Base-by-base conservation (phyloP, 1,284 basidiomycete species). In the Ganoderma lucidum region DNA sequence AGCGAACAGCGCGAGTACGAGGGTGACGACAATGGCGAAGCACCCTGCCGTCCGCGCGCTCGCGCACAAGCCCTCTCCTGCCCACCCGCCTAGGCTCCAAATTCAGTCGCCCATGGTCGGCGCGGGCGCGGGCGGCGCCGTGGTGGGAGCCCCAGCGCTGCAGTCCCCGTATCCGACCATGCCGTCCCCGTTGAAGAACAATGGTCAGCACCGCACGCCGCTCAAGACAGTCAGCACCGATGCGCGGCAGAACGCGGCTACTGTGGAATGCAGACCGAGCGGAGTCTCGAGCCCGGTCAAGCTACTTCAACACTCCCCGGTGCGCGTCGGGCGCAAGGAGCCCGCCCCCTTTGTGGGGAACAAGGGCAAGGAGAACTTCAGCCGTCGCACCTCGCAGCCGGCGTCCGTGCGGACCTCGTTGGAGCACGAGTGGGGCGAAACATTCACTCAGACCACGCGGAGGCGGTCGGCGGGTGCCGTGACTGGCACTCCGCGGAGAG, bases 21-120 rank as follows among this genome's bases (percentile, higher is more conserved):
- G 53, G 44, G 61, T 48, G 3, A 44, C 62, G 32, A 73, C 72
- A 51, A 74, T 75, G 69, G 77, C 78, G 15, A 76, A 74, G 64
- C 78, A 78, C 59, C 78, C 78, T 35, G 76, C 73, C n/a, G 70
- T 77, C n/a, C 76, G 75, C n/a, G 72, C 75, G 15, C 55, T 77
- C 14, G 66, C 71, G 12, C 74, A 73, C 62, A 45, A 45, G 23
- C 44, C 62, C 35, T 9, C 41, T 53, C 59, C 64, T 69, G 14
- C 30, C 66, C 41, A 37, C 51, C 30, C 42, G 69, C 19, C 69
- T 28, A 63, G n/a, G 64, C 71, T 15, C 71, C 6, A 61, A 70
- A 48, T 48, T 8, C 45, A n/a, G 0, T 17, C 30, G 15, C 65
- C 63, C 39, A 9, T 41, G 8, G 44, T 56, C 41, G 70, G 67